Base-by-base conservation (phyloP, 2,329 filamentous ascomycete genomes). In the Iodosphaeria phyllophila region DNA sequence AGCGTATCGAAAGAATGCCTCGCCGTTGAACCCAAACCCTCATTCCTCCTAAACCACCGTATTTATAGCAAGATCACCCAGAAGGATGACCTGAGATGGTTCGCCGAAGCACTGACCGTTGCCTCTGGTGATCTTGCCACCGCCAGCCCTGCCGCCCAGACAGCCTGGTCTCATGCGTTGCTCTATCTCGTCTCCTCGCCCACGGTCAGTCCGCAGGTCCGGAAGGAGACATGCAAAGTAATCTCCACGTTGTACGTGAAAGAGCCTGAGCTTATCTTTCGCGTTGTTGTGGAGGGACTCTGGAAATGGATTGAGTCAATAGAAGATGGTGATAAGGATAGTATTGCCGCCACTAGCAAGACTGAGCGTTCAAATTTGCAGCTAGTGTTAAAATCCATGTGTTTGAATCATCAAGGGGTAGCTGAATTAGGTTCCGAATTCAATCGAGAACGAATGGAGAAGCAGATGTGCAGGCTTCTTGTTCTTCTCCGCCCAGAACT, bases 121-220 rank as follows among this genome's bases (percentile, higher is more conserved):
- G 51, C 75, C 10, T 62, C 71, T 10, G 44, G 56, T 10, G 54
- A 58, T 11, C 45, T 83, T 3, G 50, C 54, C 8, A 54, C 63
- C 15, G 51, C 58, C 8, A 44, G 54, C 4, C 51, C 54, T 9
- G 51, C 64, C 7, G 54, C 65, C n/a, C 60, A 61, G 31, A 50
- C 66, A 26, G 68, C 73, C 10, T 98, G 86, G 89, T 73, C 78
- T 9, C 78, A 92, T 39, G 73, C 77, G 3, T 66, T 86, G 30
- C 71, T 93, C n/a, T 91, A 77, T 44, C 54, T 78, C 10, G 64
- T 86, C 22, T 71, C 72, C 22, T 70, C 74, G 2, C 52, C 66
- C 9, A 55, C 47, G 8, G 54, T 79, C 12, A 58, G 74, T 8
- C 58, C 72, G 3, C 56, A 56, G 18, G 54, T 77, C 23, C 71